Conservation (phyloP, 257 asterid species). For the Solanum sejunctum region DNA sequence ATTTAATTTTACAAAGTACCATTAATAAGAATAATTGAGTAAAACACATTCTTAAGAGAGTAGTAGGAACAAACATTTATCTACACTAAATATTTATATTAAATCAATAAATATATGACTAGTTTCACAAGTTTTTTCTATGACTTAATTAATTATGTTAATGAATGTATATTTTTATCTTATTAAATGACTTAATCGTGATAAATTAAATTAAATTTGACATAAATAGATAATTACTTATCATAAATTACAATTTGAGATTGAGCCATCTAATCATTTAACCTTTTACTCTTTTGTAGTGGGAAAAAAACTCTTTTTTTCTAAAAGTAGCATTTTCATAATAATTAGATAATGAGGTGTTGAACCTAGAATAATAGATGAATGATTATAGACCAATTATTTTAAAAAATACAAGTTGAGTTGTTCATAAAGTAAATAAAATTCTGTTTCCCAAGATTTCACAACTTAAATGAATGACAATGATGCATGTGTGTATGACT, state of each 20-base stretch:
- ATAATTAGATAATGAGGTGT: background rate
- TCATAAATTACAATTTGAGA: background rate
- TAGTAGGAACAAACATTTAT: background rate
- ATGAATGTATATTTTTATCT: background rate
- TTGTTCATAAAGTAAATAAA: background rate
- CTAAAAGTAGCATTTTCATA: background rate
- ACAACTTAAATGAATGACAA: conserved; percentile 9
- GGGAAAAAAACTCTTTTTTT: background rate
- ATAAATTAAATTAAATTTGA: background rate
- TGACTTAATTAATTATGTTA: background rate
- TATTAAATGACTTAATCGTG: background rate
- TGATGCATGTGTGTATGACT: conserved; percentile 37
- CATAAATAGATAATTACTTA: too few species aligned
- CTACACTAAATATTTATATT: background rate
- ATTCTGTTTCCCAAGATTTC: conserved; percentile 11
- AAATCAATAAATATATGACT: background rate
- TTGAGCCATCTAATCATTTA: background rate
- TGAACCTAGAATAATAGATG: background rate
- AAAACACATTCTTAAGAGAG: background rate
- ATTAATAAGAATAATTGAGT: background rate
- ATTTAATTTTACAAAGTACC: background rate
- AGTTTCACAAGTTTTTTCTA: background rate
- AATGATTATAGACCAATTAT: background rate
- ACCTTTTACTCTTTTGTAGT: background rate
- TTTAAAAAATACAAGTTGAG: background rate